These are phyloP conservation scores for Euphorbia celastroides DNA, from an alignment of 441 rosid genomes.

Conservation along the genomic window DNA sequence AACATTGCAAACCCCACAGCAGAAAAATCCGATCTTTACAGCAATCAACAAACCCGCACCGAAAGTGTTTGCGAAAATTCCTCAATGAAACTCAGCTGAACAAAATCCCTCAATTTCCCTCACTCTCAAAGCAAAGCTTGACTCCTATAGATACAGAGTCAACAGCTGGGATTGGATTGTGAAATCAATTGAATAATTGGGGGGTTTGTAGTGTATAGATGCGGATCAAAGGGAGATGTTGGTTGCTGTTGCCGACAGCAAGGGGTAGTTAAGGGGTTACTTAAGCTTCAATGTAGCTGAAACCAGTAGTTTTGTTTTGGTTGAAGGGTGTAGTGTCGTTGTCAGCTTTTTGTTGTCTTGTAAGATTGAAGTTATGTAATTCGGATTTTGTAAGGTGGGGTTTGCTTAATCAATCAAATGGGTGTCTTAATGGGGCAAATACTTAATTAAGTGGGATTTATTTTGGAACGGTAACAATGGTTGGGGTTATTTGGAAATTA, in stretches of 20 bases:
- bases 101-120: not conserved
- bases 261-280: slow-evolving; percentile 29
- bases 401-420: not conserved
- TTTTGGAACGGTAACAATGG: too few species aligned
- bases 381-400: not conserved
- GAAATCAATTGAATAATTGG: too few species aligned
- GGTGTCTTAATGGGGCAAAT: not conserved
- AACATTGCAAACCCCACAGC: slow-evolving; percentile 39
- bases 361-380: not conserved
- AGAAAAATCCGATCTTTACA: not conserved
- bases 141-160: not conserved
- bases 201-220: not conserved
- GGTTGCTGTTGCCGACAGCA: slow-evolving; percentile 33
- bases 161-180: not conserved
- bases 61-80: not conserved
- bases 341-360: slow-evolving; percentile 8
- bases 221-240: not conserved
- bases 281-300: slow-evolving; percentile 40
- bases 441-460: not conserved
- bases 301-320: slow-evolving; percentile 25
- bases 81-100: not conserved
- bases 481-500: too few species aligned
- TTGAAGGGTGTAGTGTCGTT: slow-evolving; percentile 21
- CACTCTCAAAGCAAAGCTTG: slow-evolving; percentile 2
- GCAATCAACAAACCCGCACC: not conserved